A percentile compares a stretch with the other conserved stretches of the same genome.
Evolutionary conservation across 352 stramenopile species (phyloP).

Genomic region (Aphanomyces euteiches): DNA sequence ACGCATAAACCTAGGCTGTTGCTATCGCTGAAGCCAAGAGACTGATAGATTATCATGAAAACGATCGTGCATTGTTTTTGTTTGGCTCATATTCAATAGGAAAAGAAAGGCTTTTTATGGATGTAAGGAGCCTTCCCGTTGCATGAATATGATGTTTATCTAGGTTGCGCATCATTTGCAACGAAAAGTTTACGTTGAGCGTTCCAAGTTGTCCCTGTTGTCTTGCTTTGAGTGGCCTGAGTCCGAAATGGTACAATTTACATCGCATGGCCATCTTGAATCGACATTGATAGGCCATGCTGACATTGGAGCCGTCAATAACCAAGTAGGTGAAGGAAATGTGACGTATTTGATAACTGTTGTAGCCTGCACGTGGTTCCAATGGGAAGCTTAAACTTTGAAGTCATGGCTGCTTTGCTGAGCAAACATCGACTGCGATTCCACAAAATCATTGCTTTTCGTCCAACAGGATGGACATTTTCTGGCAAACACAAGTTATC

Average conservation of each 20-base stretch:
- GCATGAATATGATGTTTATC: slow-evolving; percentile 13
- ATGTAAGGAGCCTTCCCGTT: slow-evolving; percentile 51
- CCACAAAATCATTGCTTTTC: slow-evolving; percentile 88
- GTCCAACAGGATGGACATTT: slow-evolving; percentile 92
- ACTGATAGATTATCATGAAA: slow-evolving; percentile 55
- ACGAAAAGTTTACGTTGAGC: slow-evolving; percentile 72
- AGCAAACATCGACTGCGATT: slow-evolving; percentile 65
- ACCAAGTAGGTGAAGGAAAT: slow-evolving; percentile 55
- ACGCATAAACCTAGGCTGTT: slow-evolving; percentile 31
- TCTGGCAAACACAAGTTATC: slow-evolving; percentile 51
- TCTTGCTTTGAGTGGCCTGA: slow-evolving; percentile 80
- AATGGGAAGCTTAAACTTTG: slow-evolving; percentile 91
- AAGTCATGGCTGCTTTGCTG: slow-evolving; percentile 70
- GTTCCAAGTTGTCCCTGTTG: slow-evolving; percentile 81
- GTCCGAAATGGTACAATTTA: slow-evolving; percentile 48
- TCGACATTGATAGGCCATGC: slow-evolving; percentile 38
- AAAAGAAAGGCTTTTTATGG: slow-evolving; percentile 96
- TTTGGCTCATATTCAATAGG: slow-evolving; percentile 97
- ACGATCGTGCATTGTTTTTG: slow-evolving; percentile 80
- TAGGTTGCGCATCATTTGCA: slow-evolving; percentile 43
- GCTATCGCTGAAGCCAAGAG: slow-evolving; percentile 57
- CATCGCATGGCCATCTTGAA: neutral
- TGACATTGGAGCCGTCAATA: slow-evolving; percentile 78
- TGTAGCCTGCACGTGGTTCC: slow-evolving; percentile 88
- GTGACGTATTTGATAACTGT: slow-evolving; percentile 10